Evolutionary conservation across 2,329 filamentous ascomycete species (phyloP).

Genomic region (Penicillium sclerotigenum): DNA sequence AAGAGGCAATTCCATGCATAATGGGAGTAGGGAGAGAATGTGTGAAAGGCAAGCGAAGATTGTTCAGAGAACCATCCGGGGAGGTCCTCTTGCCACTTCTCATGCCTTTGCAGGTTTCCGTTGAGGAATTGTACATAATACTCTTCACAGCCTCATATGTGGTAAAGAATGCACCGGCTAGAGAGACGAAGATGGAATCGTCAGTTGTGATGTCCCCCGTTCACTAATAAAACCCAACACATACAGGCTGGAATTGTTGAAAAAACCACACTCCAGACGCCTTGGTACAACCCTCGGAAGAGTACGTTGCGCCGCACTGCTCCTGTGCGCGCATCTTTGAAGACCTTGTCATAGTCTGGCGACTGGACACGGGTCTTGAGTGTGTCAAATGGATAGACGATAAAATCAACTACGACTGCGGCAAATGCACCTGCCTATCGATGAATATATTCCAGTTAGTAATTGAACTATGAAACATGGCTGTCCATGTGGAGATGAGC

Average conservation of each 20-base stretch:
- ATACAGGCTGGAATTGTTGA: conserved; percentile 83
- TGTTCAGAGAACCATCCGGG: background rate
- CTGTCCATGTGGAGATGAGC: background rate
- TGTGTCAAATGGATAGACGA: conserved; percentile 86
- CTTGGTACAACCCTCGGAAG: conserved; percentile 78
- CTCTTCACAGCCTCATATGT: conserved; percentile 78
- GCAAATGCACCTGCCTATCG: conserved; percentile 75
- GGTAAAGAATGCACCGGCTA: conserved; percentile 83
- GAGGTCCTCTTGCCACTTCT: background rate
- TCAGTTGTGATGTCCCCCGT: background rate
- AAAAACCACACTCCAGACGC: conserved; percentile 77
- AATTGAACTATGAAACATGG: background rate
- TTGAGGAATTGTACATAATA: conserved; percentile 54
- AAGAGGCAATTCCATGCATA: conserved; percentile 71
- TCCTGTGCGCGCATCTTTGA: conserved; percentile 56
- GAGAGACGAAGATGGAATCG: background rate
- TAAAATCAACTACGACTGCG: conserved; percentile 78
- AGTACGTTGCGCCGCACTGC: conserved; percentile 55
- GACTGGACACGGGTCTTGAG: conserved; percentile 84
- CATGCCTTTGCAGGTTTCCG: conserved; percentile 4
- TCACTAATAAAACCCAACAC: background rate
- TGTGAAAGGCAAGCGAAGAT: conserved; percentile 23
- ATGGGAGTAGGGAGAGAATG: conserved; percentile 62
- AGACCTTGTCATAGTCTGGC: conserved; percentile 67
- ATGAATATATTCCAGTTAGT: background rate